Base-by-base conservation (phyloP, 768 basidiomycete species). In the Trametes meyenii region DNA sequence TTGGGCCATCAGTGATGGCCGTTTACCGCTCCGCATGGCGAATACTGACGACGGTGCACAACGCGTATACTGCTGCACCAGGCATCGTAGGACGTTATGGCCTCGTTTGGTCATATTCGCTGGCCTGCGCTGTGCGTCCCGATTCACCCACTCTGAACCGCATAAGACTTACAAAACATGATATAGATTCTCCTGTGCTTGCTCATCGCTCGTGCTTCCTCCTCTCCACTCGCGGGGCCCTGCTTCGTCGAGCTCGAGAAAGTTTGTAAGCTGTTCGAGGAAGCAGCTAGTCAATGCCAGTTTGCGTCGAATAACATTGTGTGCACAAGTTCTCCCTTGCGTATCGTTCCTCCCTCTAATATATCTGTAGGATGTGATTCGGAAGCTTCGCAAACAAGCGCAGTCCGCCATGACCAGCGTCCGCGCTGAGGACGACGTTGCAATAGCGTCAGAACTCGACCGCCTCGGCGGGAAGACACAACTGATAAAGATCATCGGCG, bases 1-100 rank as follows among this genome's bases (percentile, higher is more conserved):
- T 84, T 69, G 79, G 83, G 0, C 84, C 85, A 0, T 92, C 90
- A 1, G 85, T 90, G 3, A 79, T 88, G 71, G 84, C 89, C 0
- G 82, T 83, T 14, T 90, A 88, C 73, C 85, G 87, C 2, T 87
- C 87, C 2, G 83, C 87, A 3, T 90, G 86, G 83, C 76, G 88
- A 21, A 66, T 89, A 33, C 82, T 86, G 42, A 77, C 81, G 48
- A 77, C 78, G 0, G 73, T 87, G 50, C 73, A 76, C 17, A 69
- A 77, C 19, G 73, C 78, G 0, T 82, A 81, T 72, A 68, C 70
- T 14, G 63, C 67, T 17, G 73, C 77, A 8, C 79, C 83, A 0
- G 71, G 77, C 2, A 63, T 83, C 11, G 66, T 83, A 5, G 70
- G 76, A 11, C 76, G 88, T 10, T 68, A 83, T 24, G 78, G 76